phyloP scores from a whole-genome alignment of 2,329 filamentous ascomycete genomes.

The Epichloe glyceriae region DNA sequence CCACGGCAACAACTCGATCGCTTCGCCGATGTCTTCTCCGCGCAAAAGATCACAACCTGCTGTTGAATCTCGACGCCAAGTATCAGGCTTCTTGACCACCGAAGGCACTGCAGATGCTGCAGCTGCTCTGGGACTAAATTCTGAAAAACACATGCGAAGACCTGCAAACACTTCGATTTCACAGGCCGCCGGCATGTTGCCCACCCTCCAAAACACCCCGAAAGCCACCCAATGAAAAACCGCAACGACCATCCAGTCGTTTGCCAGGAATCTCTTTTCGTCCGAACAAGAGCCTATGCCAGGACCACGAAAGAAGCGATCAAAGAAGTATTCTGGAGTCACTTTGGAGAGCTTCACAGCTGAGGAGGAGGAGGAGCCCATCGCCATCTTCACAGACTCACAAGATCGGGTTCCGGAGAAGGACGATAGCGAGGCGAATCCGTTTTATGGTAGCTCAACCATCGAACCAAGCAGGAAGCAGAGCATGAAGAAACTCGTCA shows the following conservation, averaged over 20 bases:
- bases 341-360: conserved; percentile 45
- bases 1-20: conserved; percentile 18
- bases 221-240: conserved; percentile 44
- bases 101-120: conserved; percentile 31
- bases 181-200: conserved; percentile 45
- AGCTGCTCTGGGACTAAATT: conserved; percentile 24
- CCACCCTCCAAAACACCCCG: conserved; percentile 68
- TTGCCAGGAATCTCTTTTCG: conserved; percentile 52
- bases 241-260: conserved; percentile 35
- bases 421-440: conserved; percentile 55
- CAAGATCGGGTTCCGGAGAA: conserved; percentile 62
- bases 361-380: conserved; percentile 44
- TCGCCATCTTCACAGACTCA: conserved; percentile 66
- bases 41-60: conserved; percentile 37
- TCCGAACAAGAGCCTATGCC: conserved; percentile 44
- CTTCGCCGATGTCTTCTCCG: conserved; percentile 33
- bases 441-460: conserved; percentile 47
- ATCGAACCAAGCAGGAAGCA: conserved; percentile 32
- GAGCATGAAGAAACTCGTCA: conserved; percentile 41
- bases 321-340: conserved; percentile 43
- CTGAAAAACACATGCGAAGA: conserved; percentile 15
- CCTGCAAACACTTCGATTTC: conserved; percentile 17
- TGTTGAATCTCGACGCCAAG: conserved; percentile 34
- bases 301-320: conserved; percentile 43
- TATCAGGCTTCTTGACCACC: conserved; percentile 30